Conservation (phyloP, 2,329 filamentous ascomycete genomes). For the Myriangium duriaei region DNA sequence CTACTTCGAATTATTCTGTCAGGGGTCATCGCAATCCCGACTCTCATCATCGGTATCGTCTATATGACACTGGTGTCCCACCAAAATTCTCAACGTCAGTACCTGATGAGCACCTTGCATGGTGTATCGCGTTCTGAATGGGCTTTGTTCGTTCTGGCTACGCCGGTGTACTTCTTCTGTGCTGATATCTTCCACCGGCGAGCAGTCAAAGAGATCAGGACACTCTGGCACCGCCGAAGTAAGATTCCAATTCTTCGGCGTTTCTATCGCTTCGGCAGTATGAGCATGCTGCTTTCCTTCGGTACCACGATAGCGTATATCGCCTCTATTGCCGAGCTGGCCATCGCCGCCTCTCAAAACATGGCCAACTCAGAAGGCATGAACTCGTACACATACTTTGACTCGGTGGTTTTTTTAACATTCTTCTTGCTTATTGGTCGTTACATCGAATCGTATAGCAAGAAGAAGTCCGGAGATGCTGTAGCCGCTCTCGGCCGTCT, state of each 20-base stretch:
- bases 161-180: conserved; percentile 75
- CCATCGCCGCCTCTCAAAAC: conserved; percentile 37
- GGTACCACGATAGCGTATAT: conserved; percentile 82
- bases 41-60: conserved; percentile 76
- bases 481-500: conserved; percentile 68
- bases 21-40: conserved; percentile 59
- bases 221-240: conserved; percentile 67
- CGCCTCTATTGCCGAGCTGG: conserved; percentile 65
- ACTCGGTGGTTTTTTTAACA: conserved; percentile 84
- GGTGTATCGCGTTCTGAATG: conserved; percentile 63
- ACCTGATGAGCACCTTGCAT: conserved; percentile 49
- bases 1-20: conserved; percentile 60
- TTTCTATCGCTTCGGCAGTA: conserved; percentile 89
- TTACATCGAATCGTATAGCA: conserved; percentile 81
- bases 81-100: conserved; percentile 45
- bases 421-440: conserved; percentile 67
- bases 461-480: conserved; percentile 78
- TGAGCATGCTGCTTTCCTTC: conserved; percentile 87
- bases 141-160: conserved; percentile 67
- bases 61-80: conserved; percentile 72
- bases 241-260: conserved; percentile 58
- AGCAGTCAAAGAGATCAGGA: conserved; percentile 63
- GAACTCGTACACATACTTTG: conserved; percentile 53
- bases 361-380: conserved; percentile 18
- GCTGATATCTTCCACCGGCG: conserved; percentile 75